Evolutionary conservation across 1,284 basidiomycete genomes (phyloP).

Genomic region (Ceratobasidium sp.): DNA sequence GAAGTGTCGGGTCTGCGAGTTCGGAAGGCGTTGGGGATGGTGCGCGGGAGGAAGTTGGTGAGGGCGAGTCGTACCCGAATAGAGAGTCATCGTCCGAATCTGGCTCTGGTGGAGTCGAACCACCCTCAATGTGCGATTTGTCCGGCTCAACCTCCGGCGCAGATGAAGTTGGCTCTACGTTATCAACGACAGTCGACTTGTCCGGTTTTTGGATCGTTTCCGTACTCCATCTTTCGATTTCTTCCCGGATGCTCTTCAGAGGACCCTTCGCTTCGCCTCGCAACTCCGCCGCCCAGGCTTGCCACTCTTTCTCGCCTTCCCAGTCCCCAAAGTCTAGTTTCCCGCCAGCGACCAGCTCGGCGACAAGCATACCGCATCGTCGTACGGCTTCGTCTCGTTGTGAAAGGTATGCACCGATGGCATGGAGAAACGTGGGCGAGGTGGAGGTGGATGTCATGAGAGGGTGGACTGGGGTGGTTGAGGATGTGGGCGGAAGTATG

Average conservation of each 20-base stretch:
- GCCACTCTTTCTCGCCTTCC: conserved; percentile 68
- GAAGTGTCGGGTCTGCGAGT: conserved; percentile 83
- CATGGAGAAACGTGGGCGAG: conserved; percentile 76
- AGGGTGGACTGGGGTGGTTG: conserved; percentile 54
- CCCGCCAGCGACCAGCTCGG: conserved; percentile 83
- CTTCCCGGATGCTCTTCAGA: conserved; percentile 8
- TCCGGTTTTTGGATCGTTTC: conserved; percentile 14
- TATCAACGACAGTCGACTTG: conserved; percentile 28
- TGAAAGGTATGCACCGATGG: conserved; percentile 80
- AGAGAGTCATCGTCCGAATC: conserved; percentile 86
- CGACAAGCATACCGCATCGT: conserved; percentile 93
- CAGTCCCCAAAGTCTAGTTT: conserved; percentile 84
- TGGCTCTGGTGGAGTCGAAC: conserved; percentile 52
- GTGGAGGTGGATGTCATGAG: conserved; percentile 57
- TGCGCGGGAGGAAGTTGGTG: conserved; percentile 74
- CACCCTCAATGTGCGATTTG: conserved; percentile 28
- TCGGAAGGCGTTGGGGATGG: conserved; percentile 83
- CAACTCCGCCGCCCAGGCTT: conserved; percentile 8
- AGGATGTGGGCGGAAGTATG: conserved; percentile 64
- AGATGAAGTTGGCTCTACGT: conserved; percentile 39
- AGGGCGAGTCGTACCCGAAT: conserved; percentile 75
- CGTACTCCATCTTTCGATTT: conserved; percentile 28
- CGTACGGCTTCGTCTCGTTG: conserved; percentile 84
- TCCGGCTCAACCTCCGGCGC: not conserved
- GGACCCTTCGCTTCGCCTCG: conserved; percentile 3